Conservation (phyloP, 176 grass and related monocot species). For the Ananas comosus region DNA sequence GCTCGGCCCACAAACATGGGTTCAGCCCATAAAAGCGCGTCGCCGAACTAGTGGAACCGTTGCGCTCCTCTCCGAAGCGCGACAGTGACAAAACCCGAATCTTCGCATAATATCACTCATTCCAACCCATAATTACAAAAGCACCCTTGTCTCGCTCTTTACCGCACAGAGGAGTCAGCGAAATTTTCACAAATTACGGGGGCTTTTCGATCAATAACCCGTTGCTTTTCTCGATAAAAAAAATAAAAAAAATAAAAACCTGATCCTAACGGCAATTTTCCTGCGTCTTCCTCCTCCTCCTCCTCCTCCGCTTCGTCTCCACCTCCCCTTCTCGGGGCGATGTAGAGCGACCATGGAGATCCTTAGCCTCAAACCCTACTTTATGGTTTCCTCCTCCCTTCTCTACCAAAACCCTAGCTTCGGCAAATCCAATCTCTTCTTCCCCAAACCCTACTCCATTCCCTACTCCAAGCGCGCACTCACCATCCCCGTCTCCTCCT, state of each 20-base stretch:
- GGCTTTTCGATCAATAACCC: not conserved
- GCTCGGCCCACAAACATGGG: no score
- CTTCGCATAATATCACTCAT: slow-evolving; percentile 24
- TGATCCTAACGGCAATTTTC: not conserved
- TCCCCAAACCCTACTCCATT: slow-evolving; percentile 3
- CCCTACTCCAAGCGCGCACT: not conserved
- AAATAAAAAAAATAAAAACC: no score
- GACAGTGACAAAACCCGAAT: slow-evolving; percentile 5
- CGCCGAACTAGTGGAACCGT: not conserved
- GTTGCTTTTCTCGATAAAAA: not conserved
- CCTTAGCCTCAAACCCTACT: slow-evolving; percentile 46
- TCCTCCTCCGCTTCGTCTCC: slow-evolving; percentile 3
- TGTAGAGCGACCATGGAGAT: slow-evolving; percentile 74
- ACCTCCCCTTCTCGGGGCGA: slow-evolving; percentile 28
- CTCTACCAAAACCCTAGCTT: not conserved
- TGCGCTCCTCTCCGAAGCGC: not conserved
- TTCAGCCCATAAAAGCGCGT: not conserved
- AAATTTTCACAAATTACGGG: not conserved
- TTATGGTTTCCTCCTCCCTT: slow-evolving; percentile 33
- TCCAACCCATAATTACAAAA: not conserved
- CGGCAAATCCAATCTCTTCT: not conserved
- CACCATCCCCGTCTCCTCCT: slow-evolving; percentile 6
- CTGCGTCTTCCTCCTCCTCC: not conserved
- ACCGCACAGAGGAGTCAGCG: not conserved
- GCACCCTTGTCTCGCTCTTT: not conserved